phyloP scores from a whole-genome alignment of 306 rosid species.

The Quercus berberidifolia region DNA sequence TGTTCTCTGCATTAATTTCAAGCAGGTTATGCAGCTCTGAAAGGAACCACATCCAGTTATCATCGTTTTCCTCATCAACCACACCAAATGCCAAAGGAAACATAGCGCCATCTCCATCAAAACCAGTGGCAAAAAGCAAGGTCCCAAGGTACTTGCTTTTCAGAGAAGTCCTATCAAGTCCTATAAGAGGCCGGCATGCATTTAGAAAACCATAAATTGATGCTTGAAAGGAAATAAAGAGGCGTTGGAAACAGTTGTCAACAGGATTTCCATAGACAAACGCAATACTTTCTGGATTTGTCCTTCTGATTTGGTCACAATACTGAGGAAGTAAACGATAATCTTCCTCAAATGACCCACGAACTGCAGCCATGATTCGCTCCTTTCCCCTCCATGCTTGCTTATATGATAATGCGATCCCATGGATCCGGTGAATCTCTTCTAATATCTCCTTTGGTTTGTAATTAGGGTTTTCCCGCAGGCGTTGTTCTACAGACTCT shows the following conservation, averaged over 20 bases:
- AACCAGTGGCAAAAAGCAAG: slow-evolving; percentile 50
- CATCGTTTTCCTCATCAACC: slow-evolving; percentile 52
- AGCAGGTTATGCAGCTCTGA: slow-evolving; percentile 45
- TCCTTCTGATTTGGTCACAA: slow-evolving; percentile 46
- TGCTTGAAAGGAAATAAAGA: slow-evolving; percentile 49
- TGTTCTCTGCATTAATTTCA: slow-evolving; percentile 43
- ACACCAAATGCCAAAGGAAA: slow-evolving; percentile 57
- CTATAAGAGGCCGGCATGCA: slow-evolving; percentile 55
- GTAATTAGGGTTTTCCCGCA: slow-evolving; percentile 46
- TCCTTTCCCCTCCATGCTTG: slow-evolving; percentile 60
- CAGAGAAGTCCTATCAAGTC: slow-evolving; percentile 43
- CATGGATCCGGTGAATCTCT: slow-evolving; percentile 54
- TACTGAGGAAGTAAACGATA: slow-evolving; percentile 51
- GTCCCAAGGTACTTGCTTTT: slow-evolving; percentile 58
- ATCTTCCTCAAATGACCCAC: slow-evolving; percentile 58
- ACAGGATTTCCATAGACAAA: slow-evolving; percentile 37
- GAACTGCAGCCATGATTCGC: slow-evolving; percentile 48
- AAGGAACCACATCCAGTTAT: slow-evolving; percentile 61
- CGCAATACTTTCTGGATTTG: slow-evolving; percentile 55
- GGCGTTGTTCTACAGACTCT: slow-evolving; percentile 41
- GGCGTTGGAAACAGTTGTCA: slow-evolving; percentile 48
- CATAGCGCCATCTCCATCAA: slow-evolving; percentile 51
- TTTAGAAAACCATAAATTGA: slow-evolving; percentile 50
- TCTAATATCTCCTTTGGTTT: slow-evolving; percentile 55
- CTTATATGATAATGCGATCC: slow-evolving; percentile 45